Evolutionary conservation across 371 early-diverging fungal species (phyloP).

Genomic region (Aphelidium insulamus): DNA sequence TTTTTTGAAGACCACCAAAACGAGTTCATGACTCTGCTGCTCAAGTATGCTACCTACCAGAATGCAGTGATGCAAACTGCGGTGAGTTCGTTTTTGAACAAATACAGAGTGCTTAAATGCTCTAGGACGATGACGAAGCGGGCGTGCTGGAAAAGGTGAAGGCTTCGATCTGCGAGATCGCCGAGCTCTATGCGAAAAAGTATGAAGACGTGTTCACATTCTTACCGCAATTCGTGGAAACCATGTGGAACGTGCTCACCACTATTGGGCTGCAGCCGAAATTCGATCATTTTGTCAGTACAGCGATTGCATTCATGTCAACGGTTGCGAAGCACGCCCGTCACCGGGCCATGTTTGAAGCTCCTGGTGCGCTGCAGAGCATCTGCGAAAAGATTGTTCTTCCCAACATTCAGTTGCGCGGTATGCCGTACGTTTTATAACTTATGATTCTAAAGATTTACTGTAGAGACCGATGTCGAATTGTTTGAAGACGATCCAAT

Average conservation of each 20-base stretch:
- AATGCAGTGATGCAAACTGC: constrained; percentile 44
- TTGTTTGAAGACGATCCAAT: constrained; percentile 89
- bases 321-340: constrained; percentile 59
- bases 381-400: constrained; percentile 77
- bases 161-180: constrained; percentile 65
- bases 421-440: constrained; percentile 20
- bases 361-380: constrained; percentile 34
- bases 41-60: constrained; percentile 56
- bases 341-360: constrained; percentile 40
- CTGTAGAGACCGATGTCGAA: constrained; percentile 63
- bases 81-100: constrained; percentile 21
- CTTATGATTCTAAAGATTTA: not conserved
- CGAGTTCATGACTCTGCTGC: constrained; percentile 49
- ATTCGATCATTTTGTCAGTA: constrained; percentile 73
- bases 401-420: constrained; percentile 71
- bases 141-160: constrained; percentile 66
- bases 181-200: constrained; percentile 62
- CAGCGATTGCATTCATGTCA: constrained; percentile 65
- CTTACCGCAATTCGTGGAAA: constrained; percentile 53
- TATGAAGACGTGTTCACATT: constrained; percentile 70
- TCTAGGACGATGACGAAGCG: constrained; percentile 61
- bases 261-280: constrained; percentile 38
- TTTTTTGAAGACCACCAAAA: constrained; percentile 79
- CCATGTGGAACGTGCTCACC: constrained; percentile 63
- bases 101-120: not conserved